Conservation (phyloP, 495 filamentous ascomycete genomes). For the Annulohypoxylon nitens region DNA sequence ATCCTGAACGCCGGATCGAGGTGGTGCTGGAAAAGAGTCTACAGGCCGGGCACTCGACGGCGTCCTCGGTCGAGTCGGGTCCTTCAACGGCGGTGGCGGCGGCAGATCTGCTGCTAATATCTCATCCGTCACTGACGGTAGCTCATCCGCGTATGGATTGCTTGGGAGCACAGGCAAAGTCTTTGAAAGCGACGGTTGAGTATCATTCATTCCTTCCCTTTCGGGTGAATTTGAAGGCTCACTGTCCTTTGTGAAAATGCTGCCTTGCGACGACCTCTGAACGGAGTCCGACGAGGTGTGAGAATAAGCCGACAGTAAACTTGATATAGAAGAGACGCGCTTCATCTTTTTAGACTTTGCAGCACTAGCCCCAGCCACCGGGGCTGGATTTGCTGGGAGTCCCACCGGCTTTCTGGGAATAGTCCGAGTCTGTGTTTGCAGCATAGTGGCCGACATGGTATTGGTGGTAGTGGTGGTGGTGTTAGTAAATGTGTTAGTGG, state of each 20-base stretch:
- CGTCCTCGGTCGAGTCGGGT: constrained; percentile 42
- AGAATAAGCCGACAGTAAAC: constrained; percentile 62
- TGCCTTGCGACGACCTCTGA: constrained; percentile 52
- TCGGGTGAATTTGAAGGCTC: constrained; percentile 53
- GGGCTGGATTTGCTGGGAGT: constrained; percentile 40
- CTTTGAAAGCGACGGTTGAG: constrained; percentile 31
- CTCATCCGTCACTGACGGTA: constrained; percentile 17
- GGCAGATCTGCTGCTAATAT: constrained; percentile 41
- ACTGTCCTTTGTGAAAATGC: constrained; percentile 52
- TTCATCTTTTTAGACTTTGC: constrained; percentile 45
- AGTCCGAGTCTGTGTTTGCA: constrained; percentile 37
- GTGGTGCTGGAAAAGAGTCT: constrained; percentile 12
- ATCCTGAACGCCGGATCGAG: constrained; percentile 9
- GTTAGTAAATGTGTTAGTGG: constrained; percentile 10
- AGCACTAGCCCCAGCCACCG: constrained; percentile 19
- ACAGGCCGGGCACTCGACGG: constrained; percentile 24
- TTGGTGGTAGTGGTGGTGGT: constrained; percentile 7
- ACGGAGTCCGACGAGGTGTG: constrained; percentile 56
- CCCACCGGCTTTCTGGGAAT: constrained; percentile 50
- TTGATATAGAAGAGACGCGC: constrained; percentile 58
- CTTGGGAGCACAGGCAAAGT: constrained; percentile 36
- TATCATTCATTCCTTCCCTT: constrained; percentile 40
- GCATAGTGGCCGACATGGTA: constrained; percentile 24
- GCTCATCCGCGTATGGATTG: constrained; percentile 40
- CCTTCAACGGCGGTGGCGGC: constrained; percentile 58